Evolutionary conservation across 2,329 filamentous ascomycete genomes (phyloP).

Genomic region (Aspergillus unguis): DNA sequence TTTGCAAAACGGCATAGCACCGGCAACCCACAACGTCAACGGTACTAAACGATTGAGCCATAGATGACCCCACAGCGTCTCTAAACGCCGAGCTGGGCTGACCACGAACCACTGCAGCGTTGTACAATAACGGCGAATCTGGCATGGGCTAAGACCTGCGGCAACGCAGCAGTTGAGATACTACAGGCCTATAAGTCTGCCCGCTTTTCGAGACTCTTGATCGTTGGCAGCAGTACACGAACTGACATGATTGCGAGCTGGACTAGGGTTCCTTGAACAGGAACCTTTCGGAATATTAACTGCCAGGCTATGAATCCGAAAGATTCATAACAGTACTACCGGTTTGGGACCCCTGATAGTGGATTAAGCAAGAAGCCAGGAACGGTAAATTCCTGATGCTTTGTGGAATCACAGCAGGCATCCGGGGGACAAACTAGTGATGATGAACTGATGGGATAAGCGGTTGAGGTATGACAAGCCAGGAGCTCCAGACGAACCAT

Average conservation of each 20-base stretch:
- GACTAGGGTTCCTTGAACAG: constrained; percentile 6
- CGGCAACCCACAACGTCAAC: background rate
- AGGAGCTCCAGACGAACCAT: constrained; percentile 7
- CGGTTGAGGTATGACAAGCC: constrained; percentile 4
- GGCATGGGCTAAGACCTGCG: constrained; percentile 3
- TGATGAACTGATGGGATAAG: background rate
- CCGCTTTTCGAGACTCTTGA: background rate
- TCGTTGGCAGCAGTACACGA: background rate
- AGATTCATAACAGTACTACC: constrained; percentile 17
- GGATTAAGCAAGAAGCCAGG: constrained; percentile 2
- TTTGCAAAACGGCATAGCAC: constrained; percentile 2
- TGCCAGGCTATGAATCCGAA: constrained; percentile 14
- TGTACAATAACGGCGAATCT: constrained; percentile 7
- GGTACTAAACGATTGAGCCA: background rate
- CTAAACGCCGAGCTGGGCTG: background rate
- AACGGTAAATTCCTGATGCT: constrained; percentile 15
- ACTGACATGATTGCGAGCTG: background rate
- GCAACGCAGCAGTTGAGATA: background rate
- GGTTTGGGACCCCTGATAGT: background rate
- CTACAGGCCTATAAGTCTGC: background rate
- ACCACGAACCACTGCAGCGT: constrained; percentile 3
- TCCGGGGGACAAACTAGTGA: background rate
- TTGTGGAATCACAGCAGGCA: background rate
- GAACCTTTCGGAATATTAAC: constrained; percentile 20
- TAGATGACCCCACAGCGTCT: background rate